Base-by-base conservation (phyloP, 176 grass and related monocot genomes). In the Thinopyrum elongatum region DNA sequence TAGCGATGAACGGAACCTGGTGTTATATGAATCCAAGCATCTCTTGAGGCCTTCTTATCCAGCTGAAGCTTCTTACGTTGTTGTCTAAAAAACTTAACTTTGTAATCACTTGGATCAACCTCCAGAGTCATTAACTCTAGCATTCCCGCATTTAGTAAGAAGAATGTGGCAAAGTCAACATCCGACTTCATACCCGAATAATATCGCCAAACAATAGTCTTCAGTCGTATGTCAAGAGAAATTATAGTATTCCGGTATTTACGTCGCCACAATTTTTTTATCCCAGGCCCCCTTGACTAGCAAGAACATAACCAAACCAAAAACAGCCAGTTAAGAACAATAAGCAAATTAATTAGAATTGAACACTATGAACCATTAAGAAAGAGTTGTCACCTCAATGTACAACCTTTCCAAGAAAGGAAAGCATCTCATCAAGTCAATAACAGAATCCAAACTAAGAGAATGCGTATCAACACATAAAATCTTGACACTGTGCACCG, bases 371-470 rank as follows among this genome's bases (percentile, higher is more conserved):
- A 58, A n/a, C 27, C 29, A 58, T 34, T 22, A 59, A 7, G 10
- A 7, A 7, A 58, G 13, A 59, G n/a, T n/a, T 1, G 5, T 78
- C 33, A 78, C 76, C 31, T 78, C 33, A 23, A 78, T 38, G 33
- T 78, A 61, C 12, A 78, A 26, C 22, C 3, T 61, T 19, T 78
- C 76, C 51, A 61, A 78, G 76, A 33, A 61, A 3, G 55, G 74
- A 58, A 77, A 77, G 74, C 49, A 77, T 34, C 49, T 77, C 47
- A 77, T 58, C 49, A 77, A 59, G 33, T 62, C 3, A 62, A 79
- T 60, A 62, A 62, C 33, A 7, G 2, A n/a, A 23, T 26, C 22
- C 53, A 79, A 13, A 26, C 13, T 10, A 79, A 61, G 53, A 15
- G 22, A 0, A 78, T 3, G 1, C 33, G 16, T 7, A 78, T 25